Percentiles rank a stretch among this genome's conserved stretches.
These are phyloP conservation scores for Pholiota molesta DNA, from an alignment of 768 basidiomycete species.

Conservation along the genomic window DNA sequence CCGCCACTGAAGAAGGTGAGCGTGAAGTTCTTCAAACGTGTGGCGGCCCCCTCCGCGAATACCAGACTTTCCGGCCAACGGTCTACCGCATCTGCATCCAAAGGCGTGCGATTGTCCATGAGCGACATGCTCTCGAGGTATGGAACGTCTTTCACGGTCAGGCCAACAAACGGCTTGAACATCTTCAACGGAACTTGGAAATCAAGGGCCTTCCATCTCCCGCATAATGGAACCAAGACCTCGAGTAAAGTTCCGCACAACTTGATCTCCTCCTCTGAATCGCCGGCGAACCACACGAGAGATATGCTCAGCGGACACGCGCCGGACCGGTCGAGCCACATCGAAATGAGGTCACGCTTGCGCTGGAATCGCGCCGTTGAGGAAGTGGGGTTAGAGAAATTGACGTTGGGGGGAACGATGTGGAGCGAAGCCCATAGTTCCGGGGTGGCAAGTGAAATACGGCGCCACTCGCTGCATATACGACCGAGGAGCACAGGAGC, in stretches of 20 bases:
- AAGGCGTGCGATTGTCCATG: conserved; percentile 29
- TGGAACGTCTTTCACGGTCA: conserved; percentile 27
- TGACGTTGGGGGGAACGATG: conserved; percentile 29
- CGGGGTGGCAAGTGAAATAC: conserved; percentile 25
- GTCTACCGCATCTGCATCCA: conserved; percentile 20
- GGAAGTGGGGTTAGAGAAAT: conserved; percentile 20
- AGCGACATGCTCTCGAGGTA: conserved; percentile 26
- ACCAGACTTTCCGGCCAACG: conserved; percentile 28
- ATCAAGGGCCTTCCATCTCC: conserved; percentile 27
- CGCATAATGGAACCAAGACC: conserved; percentile 24
- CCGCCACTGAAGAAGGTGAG: conserved; percentile 31
- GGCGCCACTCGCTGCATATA: conserved; percentile 31
- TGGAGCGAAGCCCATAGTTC: conserved; percentile 31
- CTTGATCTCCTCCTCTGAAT: conserved; percentile 26
- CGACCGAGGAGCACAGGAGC: conserved; percentile 30
- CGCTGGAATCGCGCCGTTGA: conserved; percentile 24
- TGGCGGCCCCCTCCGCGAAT: conserved; percentile 24
- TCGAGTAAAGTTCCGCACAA: conserved; percentile 26
- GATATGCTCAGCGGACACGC: conserved; percentile 28
- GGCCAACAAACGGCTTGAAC: conserved; percentile 27
- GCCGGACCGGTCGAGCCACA: conserved; percentile 30
- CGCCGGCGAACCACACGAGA: conserved; percentile 30
- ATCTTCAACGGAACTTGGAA: conserved; percentile 31
- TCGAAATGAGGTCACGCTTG: conserved; percentile 26
- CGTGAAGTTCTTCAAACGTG: conserved; percentile 23